Percentiles rank a stretch among this genome's conserved stretches.
Conservation (phyloP, 257 asterid species). For the Solanum sparsipilum region DNA sequence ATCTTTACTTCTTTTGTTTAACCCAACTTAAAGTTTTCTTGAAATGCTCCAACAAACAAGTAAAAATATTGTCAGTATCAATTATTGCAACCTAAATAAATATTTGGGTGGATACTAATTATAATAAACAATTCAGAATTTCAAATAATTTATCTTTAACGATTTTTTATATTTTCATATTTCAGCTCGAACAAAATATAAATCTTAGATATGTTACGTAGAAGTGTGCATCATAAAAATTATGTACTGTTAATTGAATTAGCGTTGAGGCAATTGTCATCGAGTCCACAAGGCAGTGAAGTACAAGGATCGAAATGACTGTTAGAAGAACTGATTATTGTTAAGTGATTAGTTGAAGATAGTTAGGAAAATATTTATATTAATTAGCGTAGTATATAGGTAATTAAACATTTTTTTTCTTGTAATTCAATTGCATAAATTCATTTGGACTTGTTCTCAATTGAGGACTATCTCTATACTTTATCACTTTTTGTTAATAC, state of each 20-base stretch:
- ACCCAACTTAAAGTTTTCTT: neutral
- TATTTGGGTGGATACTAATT: neutral
- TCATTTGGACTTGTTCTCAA: neutral
- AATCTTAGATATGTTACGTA: neutral
- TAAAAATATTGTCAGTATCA: neutral
- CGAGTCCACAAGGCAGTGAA: neutral
- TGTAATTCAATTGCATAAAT: neutral
- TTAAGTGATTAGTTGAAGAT: neutral
- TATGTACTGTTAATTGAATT: neutral
- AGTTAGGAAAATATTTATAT: neutral
- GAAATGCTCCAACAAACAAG: neutral
- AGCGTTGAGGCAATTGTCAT: neutral
- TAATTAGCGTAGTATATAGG: neutral
- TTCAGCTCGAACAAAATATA: neutral
- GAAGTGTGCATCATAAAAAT: neutral
- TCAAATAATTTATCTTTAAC: neutral
- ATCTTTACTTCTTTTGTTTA: neutral
- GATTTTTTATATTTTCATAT: neutral
- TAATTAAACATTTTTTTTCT: no score
- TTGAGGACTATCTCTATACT: no score
- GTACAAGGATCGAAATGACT: neutral
- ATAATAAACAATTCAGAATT: neutral
- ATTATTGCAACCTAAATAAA: neutral
- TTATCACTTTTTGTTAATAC: neutral
- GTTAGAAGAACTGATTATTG: neutral